Evolutionary conservation across 2,329 filamentous ascomycete species (phyloP).

Genomic region (Alternaria sp.): DNA sequence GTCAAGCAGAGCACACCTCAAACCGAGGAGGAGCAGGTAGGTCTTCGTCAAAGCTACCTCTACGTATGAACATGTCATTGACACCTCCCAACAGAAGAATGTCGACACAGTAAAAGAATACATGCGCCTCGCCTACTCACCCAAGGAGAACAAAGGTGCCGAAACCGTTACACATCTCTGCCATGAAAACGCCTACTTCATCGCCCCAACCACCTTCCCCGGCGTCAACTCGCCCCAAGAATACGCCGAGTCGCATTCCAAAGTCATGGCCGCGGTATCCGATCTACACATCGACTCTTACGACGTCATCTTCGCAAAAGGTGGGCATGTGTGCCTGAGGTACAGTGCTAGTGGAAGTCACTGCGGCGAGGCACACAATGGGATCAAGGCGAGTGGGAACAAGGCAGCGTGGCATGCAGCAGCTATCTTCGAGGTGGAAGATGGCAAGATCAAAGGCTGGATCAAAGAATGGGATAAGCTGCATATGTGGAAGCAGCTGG

Average conservation of each 20-base stretch:
- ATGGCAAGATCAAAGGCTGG: constrained; percentile 47
- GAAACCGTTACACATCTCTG: constrained; percentile 46
- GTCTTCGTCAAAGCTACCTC: neutral
- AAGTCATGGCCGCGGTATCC: constrained; percentile 44
- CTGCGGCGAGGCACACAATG: constrained; percentile 45
- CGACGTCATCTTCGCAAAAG: constrained; percentile 48
- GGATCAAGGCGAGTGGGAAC: constrained; percentile 39
- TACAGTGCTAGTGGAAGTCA: constrained; percentile 50
- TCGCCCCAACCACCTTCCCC: constrained; percentile 48
- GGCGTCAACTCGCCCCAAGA: constrained; percentile 47
- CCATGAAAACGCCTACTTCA: constrained; percentile 41
- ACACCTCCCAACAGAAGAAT: constrained; percentile 29
- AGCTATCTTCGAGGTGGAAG: constrained; percentile 49
- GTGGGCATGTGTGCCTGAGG: constrained; percentile 43
- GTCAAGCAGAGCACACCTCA: constrained; percentile 15
- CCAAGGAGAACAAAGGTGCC: constrained; percentile 43
- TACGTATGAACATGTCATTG: neutral
- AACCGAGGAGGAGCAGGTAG: constrained; percentile 12
- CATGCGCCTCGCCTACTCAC: constrained; percentile 49
- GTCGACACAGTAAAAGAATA: constrained; percentile 46
- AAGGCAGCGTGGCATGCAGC: constrained; percentile 48
- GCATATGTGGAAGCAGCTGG: constrained; percentile 23
- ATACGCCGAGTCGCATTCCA: constrained; percentile 47
- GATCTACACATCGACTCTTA: constrained; percentile 48
- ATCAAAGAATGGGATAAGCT: constrained; percentile 49